phyloP scores from a whole-genome alignment of 1,139 yeast genomes.

The Oligophagozyma castellii region DNA sequence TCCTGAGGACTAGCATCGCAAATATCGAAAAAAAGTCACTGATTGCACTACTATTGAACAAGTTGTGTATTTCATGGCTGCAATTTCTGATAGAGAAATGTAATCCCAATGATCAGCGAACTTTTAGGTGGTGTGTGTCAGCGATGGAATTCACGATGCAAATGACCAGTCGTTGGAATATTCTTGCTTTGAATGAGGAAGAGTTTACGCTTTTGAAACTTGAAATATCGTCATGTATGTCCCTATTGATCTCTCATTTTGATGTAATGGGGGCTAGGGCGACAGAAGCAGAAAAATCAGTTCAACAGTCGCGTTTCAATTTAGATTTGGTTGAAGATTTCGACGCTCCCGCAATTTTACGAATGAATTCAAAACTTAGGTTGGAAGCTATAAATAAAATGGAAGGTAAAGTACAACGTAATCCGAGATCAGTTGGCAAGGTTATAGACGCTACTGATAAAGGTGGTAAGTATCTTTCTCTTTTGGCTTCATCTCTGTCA shows the following conservation, averaged over 20 bases:
- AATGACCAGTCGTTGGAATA: slow-evolving; percentile 80
- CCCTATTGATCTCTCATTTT: slow-evolving; percentile 79
- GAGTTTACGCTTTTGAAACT: slow-evolving; percentile 58
- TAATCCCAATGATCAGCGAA: slow-evolving; percentile 73
- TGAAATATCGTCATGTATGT: slow-evolving; percentile 89
- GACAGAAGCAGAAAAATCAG: slow-evolving; percentile 44
- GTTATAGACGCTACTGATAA: slow-evolving; percentile 75
- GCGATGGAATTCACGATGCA: slow-evolving; percentile 93
- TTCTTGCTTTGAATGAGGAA: slow-evolving; percentile 60
- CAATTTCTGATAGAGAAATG: slow-evolving; percentile 87
- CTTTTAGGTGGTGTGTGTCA: slow-evolving; percentile 88
- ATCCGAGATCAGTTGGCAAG: slow-evolving; percentile 47
- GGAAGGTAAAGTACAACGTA: slow-evolving; percentile 9
- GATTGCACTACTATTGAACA: slow-evolving; percentile 57
- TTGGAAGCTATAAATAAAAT: slow-evolving; percentile 22
- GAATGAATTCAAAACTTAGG: slow-evolving; percentile 22
- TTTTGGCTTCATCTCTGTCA: slow-evolving; percentile 76
- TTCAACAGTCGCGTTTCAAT: slow-evolving; percentile 23
- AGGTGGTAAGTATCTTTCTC: slow-evolving; percentile 72
- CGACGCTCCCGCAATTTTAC: slow-evolving; percentile 26
- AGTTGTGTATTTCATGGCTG: slow-evolving; percentile 79
- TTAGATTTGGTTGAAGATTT: slow-evolving; percentile 15
- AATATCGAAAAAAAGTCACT: slow-evolving; percentile 40
- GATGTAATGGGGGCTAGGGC: slow-evolving; percentile 96
- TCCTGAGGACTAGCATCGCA: slow-evolving; percentile 49